Percentiles rank a stretch among this genome's conserved stretches.
Evolutionary conservation across 306 rosid species (phyloP).

Genomic region (Purshia tridentata): DNA sequence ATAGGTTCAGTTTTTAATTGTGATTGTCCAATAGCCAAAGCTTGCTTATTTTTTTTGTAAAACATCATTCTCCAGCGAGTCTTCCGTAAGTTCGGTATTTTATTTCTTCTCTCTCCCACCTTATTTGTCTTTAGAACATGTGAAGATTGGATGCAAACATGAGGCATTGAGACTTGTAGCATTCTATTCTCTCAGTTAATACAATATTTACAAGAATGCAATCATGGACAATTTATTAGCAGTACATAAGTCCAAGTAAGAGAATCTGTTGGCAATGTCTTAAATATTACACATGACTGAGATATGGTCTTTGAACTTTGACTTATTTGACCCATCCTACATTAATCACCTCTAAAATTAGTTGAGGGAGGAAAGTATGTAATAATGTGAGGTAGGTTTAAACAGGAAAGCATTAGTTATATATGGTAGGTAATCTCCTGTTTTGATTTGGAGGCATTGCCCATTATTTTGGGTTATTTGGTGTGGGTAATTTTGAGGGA

Average conservation of each 20-base stretch:
- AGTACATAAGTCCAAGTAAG: background rate
- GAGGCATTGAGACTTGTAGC: background rate
- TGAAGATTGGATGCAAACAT: background rate
- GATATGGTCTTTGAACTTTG: background rate
- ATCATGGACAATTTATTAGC: background rate
- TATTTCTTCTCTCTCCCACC: background rate
- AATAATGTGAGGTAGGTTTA: background rate
- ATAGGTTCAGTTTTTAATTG: too few species aligned
- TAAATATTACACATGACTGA: background rate
- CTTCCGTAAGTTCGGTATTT: background rate
- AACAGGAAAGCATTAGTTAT: background rate
- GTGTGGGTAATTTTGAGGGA: background rate
- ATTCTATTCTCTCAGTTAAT: background rate
- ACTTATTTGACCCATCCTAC: background rate
- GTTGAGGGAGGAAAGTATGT: background rate
- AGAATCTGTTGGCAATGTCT: background rate
- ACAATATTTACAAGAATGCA: background rate
- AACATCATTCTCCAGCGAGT: background rate
- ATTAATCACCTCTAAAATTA: background rate
- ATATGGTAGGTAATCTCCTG: background rate
- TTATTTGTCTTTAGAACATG: background rate
- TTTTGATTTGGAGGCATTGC: slow-evolving; percentile 12
- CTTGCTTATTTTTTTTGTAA: background rate
- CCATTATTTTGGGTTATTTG: background rate
- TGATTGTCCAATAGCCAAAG: background rate